Conservation (phyloP, 208 protist genomes). For the Acanthamoeba triangularis region DNA sequence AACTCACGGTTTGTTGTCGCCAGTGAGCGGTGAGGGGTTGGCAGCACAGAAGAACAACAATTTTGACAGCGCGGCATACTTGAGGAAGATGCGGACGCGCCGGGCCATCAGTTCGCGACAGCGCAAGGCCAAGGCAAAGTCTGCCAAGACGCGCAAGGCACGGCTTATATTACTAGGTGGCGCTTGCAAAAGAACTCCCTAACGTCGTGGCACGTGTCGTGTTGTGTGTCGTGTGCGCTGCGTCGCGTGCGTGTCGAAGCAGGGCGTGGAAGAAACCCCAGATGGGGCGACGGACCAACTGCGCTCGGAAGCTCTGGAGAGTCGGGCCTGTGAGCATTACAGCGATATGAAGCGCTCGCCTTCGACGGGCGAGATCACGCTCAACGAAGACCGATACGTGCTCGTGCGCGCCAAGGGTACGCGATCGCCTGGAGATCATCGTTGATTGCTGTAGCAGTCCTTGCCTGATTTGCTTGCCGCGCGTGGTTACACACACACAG, state of each 20-base stretch:
- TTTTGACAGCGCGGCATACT: neutral
- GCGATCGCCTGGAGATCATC: too few relatives aligned
- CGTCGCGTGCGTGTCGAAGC: neutral
- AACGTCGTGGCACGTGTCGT: too few relatives aligned
- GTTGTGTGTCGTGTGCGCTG: neutral
- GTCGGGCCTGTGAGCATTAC: neutral
- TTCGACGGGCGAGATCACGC: neutral
- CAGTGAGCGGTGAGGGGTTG: too few relatives aligned
- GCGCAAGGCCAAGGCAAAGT: neutral
- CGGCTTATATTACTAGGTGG: too few relatives aligned
- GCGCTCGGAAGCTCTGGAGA: neutral
- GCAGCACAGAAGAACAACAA: neutral
- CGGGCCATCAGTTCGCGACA: neutral
- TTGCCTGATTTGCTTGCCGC: neutral
- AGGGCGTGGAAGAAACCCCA: neutral
- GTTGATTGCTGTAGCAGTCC: too few relatives aligned
- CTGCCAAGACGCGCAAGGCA: neutral
- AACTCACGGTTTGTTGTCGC: too few relatives aligned
- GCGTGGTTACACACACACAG: too few relatives aligned
- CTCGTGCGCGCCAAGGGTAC: neutral
- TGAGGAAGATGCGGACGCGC: neutral
- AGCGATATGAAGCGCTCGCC: neutral
- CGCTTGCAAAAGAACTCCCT: too few relatives aligned
- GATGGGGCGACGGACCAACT: neutral
- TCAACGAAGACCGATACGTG: slow-evolving; percentile 5